Evolutionary conservation across 805 yeast species (phyloP), one percentile per base, ranked within the genome.

Genomic region (Cyberlindnera japonica): DNA sequence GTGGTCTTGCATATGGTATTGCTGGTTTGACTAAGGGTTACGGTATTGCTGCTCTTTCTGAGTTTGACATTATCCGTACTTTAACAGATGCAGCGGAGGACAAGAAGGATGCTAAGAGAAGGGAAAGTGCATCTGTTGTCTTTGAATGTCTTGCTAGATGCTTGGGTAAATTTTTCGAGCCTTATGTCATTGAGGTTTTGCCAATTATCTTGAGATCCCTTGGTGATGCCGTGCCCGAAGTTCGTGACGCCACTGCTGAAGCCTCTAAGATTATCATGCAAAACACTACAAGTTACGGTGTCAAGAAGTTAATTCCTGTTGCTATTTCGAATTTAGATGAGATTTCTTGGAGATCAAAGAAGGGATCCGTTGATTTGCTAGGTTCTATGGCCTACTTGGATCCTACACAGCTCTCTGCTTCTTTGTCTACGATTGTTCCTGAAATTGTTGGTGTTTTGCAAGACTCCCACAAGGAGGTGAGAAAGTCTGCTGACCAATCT

Each of bases 351-450:
- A 76, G 99, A 66, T 79, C 95, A 0, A 93, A 93, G 67, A 87
- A 89, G 65, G 99, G 98, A 4, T 86, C 98, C 6, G 98, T 93
- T 15, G 98, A 93, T 60, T 67, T 93, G 38, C 74, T 93, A 33
- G 99, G 99, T 63, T 81, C 96, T 18, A 93, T 93, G 99, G 99
- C 99, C 1, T 93, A 89, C 61, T 72, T 93, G 47, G 96, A 91
- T 56, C 99, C 99, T 4, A 74, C 93, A 3, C 99, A 93, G 59
- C 71, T 93, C 50, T 88, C 97, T 2, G 75, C 90, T 0, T 88
- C 96, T 0, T 69, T 93, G 52, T 84, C 96, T 0, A 79, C 80
- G 0, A 91, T 93, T 66, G 87, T 93, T 45, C 99, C 99, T 2
- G 95, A 91, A 58, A 89, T 93, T 64, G 99, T 91, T 41, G 90